These are phyloP conservation scores for Amaranthus cruentus DNA, from an alignment of 148 eudicot species.

Conservation along the genomic window DNA sequence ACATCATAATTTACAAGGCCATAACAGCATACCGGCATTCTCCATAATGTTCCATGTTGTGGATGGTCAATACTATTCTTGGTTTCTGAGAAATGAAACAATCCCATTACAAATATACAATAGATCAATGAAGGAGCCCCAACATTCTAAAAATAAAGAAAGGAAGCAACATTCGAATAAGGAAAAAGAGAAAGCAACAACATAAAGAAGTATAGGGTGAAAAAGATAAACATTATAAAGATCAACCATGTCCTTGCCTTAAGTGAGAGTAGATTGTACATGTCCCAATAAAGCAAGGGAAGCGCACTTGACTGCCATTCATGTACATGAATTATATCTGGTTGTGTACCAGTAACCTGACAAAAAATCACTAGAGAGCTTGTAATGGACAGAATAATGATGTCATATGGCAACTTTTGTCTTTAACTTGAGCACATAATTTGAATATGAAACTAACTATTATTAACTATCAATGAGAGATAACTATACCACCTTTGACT, in stretches of 20 bases:
- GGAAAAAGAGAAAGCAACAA: background rate
- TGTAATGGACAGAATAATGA: conserved; percentile 3
- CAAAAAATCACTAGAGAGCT: conserved; percentile 6
- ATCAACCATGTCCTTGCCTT: conserved; percentile 40
- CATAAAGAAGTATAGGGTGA: background rate
- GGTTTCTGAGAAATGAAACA: conserved; percentile 51
- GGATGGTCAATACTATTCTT: conserved; percentile 82
- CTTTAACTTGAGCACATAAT: background rate
- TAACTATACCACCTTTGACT: background rate
- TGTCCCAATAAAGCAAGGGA: conserved; percentile 83
- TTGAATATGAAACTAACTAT: background rate
- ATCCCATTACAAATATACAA: conserved; percentile 5
- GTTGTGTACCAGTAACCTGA: conserved; percentile 67
- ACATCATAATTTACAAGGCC: background rate
- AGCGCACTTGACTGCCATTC: conserved; percentile 87
- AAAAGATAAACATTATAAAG: background rate
- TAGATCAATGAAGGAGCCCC: background rate
- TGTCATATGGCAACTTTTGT: background rate
- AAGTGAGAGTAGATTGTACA: conserved; percentile 72
- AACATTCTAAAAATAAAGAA: no score
- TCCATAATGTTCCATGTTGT: conserved; percentile 94
- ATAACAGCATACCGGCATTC: conserved; percentile 58
- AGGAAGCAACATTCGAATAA: background rate
- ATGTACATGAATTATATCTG: conserved; percentile 86
- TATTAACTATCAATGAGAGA: background rate